phyloP scores from a whole-genome alignment of 2,329 filamentous ascomycete genomes.

The Ophiognomonia clavigignenti-juglandacearum region DNA sequence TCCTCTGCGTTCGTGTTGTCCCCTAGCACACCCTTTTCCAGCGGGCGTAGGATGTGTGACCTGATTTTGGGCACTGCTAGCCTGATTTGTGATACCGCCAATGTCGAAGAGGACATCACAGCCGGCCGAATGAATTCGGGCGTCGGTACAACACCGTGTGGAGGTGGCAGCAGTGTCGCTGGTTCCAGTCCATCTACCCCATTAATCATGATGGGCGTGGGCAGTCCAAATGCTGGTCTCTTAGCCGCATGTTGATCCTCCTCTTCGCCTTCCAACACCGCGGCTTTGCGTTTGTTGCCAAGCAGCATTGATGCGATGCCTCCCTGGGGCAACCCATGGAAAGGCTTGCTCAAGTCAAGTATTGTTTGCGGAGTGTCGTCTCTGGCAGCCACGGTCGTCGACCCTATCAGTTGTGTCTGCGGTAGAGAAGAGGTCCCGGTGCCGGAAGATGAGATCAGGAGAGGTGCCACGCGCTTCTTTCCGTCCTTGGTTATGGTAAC shows the following conservation, averaged over 20 bases:
- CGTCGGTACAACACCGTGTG: conserved; percentile 59
- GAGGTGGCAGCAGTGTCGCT: conserved; percentile 57
- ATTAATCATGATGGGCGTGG: conserved; percentile 70
- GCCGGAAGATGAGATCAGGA: conserved; percentile 86
- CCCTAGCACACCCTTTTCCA: conserved; percentile 62
- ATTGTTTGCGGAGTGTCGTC: conserved; percentile 75
- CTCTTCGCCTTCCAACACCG: conserved; percentile 69
- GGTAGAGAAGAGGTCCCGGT: conserved; percentile 84
- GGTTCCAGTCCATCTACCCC: conserved; percentile 73
- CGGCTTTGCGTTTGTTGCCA: conserved; percentile 87
- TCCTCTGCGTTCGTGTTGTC: conserved; percentile 52
- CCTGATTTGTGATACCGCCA: conserved; percentile 77
- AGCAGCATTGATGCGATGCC: conserved; percentile 81
- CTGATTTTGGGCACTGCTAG: conserved; percentile 85
- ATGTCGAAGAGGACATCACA: conserved; percentile 75
- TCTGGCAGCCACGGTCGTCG: conserved; percentile 56
- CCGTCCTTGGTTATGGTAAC: conserved; percentile 96
- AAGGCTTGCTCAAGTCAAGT: conserved; percentile 87
- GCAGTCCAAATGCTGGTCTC: conserved; percentile 55
- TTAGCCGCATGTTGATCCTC: conserved; percentile 54
- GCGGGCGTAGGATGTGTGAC: conserved; percentile 73
- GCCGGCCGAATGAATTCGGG: conserved; percentile 87
- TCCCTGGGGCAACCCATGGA: conserved; percentile 86
- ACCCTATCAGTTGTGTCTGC: conserved; percentile 80
- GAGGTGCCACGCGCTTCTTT: conserved; percentile 89